phyloP scores from a whole-genome alignment of 257 asterid species.

The Dorcoceras hygrometricum region DNA sequence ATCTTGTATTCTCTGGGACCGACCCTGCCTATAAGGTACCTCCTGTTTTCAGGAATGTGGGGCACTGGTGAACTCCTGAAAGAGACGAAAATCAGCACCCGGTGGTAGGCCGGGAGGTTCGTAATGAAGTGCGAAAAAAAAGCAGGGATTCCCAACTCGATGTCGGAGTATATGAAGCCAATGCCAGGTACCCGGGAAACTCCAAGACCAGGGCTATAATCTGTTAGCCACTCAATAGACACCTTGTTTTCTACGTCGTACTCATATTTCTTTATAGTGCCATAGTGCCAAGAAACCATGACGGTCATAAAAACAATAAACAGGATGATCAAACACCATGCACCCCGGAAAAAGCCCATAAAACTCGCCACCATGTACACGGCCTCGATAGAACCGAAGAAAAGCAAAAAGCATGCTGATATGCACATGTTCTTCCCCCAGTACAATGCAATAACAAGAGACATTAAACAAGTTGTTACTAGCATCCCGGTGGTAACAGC shows the following conservation, averaged over 20 bases:
- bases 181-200: conserved; percentile 83
- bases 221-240: conserved; percentile 78
- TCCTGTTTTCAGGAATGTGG: conserved; percentile 44
- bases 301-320: conserved; percentile 45
- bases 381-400: conserved; percentile 72
- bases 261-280: conserved; percentile 71
- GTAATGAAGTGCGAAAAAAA: conserved; percentile 85
- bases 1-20: conserved; percentile 73
- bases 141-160: conserved; percentile 77
- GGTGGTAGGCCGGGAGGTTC: conserved; percentile 86
- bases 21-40: conserved; percentile 77
- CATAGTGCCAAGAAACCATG: conserved; percentile 94
- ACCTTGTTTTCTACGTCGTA: conserved; percentile 80
- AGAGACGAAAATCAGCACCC: conserved; percentile 68
- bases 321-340: conserved; percentile 65
- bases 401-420: conserved; percentile 53
- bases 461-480: conserved; percentile 87
- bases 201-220: conserved; percentile 71
- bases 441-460: conserved; percentile 73
- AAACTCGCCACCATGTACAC: conserved; percentile 56
- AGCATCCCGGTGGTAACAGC: conserved; percentile 67
- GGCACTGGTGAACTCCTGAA: conserved; percentile 79
- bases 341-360: conserved; percentile 63
- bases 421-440: conserved; percentile 61
- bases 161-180: conserved; percentile 73